Conservation (phyloP, 2,329 filamentous ascomycete genomes). For the Emergomyces africanus region DNA sequence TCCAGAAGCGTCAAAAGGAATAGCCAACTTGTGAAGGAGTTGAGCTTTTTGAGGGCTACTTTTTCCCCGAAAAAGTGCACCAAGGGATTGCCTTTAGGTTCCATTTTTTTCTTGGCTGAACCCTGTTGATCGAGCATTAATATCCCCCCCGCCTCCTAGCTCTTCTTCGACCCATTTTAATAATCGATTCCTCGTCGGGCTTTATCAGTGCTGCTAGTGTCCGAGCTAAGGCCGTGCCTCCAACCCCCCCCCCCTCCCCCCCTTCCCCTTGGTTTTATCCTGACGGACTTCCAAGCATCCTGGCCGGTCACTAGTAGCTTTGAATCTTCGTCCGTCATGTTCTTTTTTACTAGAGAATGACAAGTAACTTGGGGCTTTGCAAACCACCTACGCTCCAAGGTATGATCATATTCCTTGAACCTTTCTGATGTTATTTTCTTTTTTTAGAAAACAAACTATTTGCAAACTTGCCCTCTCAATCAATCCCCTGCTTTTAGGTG, state of each 20-base stretch:
- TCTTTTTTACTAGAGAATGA: neutral
- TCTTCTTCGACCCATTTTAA: neutral
- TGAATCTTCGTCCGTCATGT: neutral
- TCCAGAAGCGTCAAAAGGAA: neutral
- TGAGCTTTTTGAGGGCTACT: neutral
- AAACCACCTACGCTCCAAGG: neutral
- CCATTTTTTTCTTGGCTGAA: constrained; percentile 2
- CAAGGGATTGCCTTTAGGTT: neutral
- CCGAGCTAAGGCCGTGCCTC: too few relatives aligned
- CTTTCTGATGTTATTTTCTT: neutral
- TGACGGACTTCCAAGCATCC: neutral
- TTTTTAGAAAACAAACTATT: neutral
- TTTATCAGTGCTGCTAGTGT: neutral
- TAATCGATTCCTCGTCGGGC: neutral
- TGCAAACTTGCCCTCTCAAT: neutral
- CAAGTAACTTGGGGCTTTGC: neutral
- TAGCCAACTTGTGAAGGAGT: neutral
- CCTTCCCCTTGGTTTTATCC: neutral
- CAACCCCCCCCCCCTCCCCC: neutral
- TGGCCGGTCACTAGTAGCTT: neutral
- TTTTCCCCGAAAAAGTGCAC: too few relatives aligned
- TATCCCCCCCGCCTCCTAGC: neutral
- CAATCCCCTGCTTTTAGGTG: neutral
- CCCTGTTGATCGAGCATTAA: neutral
- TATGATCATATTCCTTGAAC: neutral